These are phyloP conservation scores for Beta lomatogona DNA, from an alignment of 179 eudicot genomes.

Conservation along the genomic window DNA sequence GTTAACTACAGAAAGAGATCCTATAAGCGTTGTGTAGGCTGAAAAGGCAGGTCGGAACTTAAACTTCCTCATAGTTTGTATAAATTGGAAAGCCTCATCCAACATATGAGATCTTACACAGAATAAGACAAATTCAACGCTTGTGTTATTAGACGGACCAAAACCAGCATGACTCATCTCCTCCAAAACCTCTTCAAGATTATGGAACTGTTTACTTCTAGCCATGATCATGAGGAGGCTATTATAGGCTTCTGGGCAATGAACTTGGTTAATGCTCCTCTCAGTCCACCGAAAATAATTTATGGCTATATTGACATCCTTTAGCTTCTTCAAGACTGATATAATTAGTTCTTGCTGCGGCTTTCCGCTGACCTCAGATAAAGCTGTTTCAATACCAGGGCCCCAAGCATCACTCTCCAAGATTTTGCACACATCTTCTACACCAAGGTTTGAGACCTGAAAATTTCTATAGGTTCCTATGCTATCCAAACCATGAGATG, in stretches of 20 bases:
- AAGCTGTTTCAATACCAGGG: conserved; percentile 57
- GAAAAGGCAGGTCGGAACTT: conserved; percentile 93
- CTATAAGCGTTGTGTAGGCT: conserved; percentile 85
- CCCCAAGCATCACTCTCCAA: conserved; percentile 80
- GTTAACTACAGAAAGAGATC: conserved; percentile 60
- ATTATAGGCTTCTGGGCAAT: conserved; percentile 79
- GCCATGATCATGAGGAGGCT: conserved; percentile 76
- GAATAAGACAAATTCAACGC: conserved; percentile 63
- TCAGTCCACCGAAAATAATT: conserved; percentile 86
- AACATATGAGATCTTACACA: conserved; percentile 57
- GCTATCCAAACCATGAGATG: conserved; percentile 27
- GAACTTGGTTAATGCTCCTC: conserved; percentile 51
- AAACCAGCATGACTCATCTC: conserved; percentile 94
- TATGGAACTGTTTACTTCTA: conserved; percentile 50
- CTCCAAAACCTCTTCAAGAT: conserved; percentile 69
- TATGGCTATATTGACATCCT: conserved; percentile 60
- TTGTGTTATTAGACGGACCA: conserved; percentile 63
- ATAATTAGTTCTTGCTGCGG: conserved; percentile 54
- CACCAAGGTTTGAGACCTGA: conserved; percentile 33
- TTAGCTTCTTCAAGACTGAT: conserved; percentile 66
- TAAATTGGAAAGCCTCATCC: conserved; percentile 57
- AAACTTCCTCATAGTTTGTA: conserved; percentile 79
- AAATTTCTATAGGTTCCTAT: conserved; percentile 32
- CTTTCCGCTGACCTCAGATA: conserved; percentile 40
- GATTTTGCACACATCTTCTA: conserved; percentile 63